Evolutionary conservation across 352 stramenopile genomes (phyloP).

Genomic region (Globisporangium megalacanthum): DNA sequence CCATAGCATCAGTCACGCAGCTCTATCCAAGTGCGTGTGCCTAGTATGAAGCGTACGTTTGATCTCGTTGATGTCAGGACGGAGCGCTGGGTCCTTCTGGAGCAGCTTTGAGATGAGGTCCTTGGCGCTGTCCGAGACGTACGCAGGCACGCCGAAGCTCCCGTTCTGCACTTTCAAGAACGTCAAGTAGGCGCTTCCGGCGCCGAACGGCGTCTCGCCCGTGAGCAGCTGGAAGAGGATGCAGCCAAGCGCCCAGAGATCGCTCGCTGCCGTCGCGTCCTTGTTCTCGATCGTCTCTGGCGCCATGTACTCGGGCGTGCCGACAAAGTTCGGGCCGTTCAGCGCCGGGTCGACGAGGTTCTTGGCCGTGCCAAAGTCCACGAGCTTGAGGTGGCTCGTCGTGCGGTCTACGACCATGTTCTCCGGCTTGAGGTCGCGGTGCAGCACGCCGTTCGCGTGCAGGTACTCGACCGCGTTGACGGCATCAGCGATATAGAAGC

Average conservation of each 20-base stretch:
- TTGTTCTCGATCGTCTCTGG: conserved; percentile 85
- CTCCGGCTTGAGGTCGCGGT: conserved; percentile 94
- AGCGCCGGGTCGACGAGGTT: conserved; percentile 49
- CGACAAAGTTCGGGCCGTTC: conserved; percentile 85
- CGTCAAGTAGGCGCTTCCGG: conserved; percentile 73
- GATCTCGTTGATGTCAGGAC: conserved; percentile 38
- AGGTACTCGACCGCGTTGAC: conserved; percentile 92
- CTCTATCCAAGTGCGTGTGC: no score
- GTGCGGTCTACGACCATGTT: conserved; percentile 89
- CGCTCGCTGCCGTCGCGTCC: conserved; percentile 42
- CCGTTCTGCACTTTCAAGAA: conserved; percentile 71
- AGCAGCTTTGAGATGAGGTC: conserved; percentile 62
- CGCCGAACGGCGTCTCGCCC: conserved; percentile 75
- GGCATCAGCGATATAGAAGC: conserved; percentile 87
- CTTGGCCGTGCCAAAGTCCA: conserved; percentile 85
- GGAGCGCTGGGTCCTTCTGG: conserved; percentile 29
- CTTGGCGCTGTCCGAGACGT: conserved; percentile 51
- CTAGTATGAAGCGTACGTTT: conserved; percentile 39
- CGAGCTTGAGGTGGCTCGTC: conserved; percentile 62
- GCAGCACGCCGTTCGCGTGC: conserved; percentile 89
- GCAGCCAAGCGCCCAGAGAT: conserved; percentile 78
- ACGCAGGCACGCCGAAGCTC: conserved; percentile 48
- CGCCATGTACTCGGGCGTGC: conserved; percentile 85
- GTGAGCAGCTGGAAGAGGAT: conserved; percentile 74
- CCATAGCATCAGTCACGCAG: neutral